These are phyloP conservation scores for Sanghuangporus weigelae DNA, from an alignment of 1,284 basidiomycete genomes.

Conservation along the genomic window DNA sequence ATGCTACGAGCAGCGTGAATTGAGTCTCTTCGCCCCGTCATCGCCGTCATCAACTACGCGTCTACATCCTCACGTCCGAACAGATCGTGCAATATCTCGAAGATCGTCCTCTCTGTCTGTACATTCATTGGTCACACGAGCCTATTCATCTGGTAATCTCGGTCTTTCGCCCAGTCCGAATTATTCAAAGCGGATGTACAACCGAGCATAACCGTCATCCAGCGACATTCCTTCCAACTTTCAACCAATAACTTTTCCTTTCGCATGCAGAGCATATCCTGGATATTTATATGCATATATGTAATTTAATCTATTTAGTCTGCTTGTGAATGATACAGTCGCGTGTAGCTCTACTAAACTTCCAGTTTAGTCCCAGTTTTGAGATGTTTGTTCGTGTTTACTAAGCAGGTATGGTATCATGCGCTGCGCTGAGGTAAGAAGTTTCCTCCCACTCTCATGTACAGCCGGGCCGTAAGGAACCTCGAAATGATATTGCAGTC, in stretches of 20 bases:
- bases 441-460: background rate
- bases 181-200: background rate
- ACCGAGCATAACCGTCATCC: background rate
- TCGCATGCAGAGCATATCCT: too few relatives aligned
- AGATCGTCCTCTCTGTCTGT: background rate
- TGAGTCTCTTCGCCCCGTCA: background rate
- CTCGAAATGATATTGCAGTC: background rate
- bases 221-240: background rate
- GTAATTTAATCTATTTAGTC: too few relatives aligned
- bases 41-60: background rate
- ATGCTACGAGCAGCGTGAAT: background rate
- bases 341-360: too few relatives aligned
- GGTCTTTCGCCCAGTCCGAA: background rate
- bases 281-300: too few relatives aligned
- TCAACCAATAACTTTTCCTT: too few relatives aligned
- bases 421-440: too few relatives aligned
- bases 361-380: too few relatives aligned
- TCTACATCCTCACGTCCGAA: background rate
- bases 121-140: background rate
- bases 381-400: too few relatives aligned
- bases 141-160: background rate
- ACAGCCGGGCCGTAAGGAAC: background rate
- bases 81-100: background rate
- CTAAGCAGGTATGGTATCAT: too few relatives aligned
- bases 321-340: too few relatives aligned